A percentile compares a stretch with the other conserved stretches of the same genome.
Conservation (phyloP, 805 yeast species). For the Yarrowia yakushimensis region DNA sequence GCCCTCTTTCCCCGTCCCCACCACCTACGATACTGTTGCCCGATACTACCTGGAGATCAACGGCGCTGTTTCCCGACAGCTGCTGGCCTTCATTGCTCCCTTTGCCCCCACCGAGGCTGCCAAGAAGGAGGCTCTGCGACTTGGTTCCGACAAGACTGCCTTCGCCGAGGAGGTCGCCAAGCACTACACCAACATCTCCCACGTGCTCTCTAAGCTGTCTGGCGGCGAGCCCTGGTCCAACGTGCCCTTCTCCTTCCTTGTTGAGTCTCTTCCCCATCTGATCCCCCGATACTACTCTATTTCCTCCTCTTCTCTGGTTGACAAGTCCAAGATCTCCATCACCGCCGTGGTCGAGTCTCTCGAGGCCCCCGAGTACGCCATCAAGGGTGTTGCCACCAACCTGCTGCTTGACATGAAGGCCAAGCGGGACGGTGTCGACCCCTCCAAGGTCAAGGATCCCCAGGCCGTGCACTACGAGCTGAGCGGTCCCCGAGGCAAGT, state of each 20-base stretch:
- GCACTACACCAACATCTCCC: constrained; percentile 68
- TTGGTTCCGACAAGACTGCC: constrained; percentile 64
- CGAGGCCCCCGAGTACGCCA: constrained; percentile 38
- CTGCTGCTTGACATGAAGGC: constrained; percentile 69
- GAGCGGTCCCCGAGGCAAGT: constrained; percentile 74
- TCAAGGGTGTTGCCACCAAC: constrained; percentile 89
- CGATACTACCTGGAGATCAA: constrained; percentile 86
- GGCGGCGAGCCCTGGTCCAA: constrained; percentile 62
- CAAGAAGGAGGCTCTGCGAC: constrained; percentile 46
- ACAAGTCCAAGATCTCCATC: constrained; percentile 69
- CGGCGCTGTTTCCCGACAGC: constrained; percentile 91
- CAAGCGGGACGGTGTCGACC: constrained; percentile 48
- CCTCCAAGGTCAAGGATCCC: constrained; percentile 37
- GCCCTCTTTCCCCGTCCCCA: constrained; percentile 51
- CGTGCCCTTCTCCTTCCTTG: constrained; percentile 79
- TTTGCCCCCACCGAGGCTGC: constrained; percentile 72
- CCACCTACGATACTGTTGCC: constrained; percentile 81
- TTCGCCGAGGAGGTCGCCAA: constrained; percentile 65
- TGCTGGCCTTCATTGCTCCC: constrained; percentile 64
- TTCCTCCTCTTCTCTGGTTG: constrained; percentile 79
- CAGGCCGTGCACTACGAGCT: constrained; percentile 59
- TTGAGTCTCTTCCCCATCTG: constrained; percentile 75
- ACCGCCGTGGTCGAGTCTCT: constrained; percentile 89
- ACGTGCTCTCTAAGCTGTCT: constrained; percentile 62
- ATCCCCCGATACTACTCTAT: constrained; percentile 96